Evolutionary conservation across 805 yeast genomes (phyloP).

Genomic region (Candida nitratophila): DNA sequence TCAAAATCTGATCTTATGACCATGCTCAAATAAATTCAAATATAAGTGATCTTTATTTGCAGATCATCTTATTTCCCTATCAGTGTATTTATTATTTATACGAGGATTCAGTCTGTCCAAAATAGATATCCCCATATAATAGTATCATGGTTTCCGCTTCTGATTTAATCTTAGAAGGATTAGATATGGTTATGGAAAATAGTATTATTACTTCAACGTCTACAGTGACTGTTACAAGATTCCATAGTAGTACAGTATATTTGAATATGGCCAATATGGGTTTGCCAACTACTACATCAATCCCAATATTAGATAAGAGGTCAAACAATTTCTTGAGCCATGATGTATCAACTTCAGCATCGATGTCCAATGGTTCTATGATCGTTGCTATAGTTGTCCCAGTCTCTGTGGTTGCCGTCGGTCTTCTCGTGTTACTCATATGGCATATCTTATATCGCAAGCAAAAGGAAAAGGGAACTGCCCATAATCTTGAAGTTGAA

Average conservation of each 20-base stretch:
- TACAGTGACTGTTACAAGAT: neutral
- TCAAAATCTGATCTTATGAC: no score
- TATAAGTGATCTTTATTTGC: no score
- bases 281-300: neutral
- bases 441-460: slow-evolving; percentile 5
- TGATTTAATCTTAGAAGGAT: no score
- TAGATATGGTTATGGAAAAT: no score
- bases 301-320: neutral
- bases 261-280: neutral
- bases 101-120: no score
- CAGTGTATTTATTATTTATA: no score
- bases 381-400: slow-evolving; percentile 10
- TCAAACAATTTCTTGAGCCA: neutral
- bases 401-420: slow-evolving; percentile 4
- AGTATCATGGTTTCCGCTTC: no score
- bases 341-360: neutral
- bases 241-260: neutral
- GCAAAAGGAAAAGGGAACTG: neutral
- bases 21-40: no score
- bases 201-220: neutral
- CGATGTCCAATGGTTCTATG: slow-evolving; percentile 6
- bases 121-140: no score
- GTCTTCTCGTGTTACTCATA: neutral
- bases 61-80: no score
- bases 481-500: no score